These are phyloP conservation scores for Tulasnella sp. DNA, from an alignment of 768 basidiomycete genomes.

Conservation along the genomic window DNA sequence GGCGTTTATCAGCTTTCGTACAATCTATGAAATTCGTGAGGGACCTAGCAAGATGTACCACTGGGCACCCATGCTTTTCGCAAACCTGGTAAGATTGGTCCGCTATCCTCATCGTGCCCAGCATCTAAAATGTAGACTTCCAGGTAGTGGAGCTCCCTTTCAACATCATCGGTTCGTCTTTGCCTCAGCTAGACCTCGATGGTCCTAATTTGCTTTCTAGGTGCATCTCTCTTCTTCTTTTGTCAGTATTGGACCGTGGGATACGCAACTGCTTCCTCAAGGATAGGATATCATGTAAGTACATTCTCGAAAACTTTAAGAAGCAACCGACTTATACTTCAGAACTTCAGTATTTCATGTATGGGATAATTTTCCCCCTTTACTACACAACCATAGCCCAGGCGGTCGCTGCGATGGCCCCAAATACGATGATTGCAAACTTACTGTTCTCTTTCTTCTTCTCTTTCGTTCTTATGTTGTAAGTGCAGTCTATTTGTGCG, in stretches of 20 bases:
- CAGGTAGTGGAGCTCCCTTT: too few species aligned
- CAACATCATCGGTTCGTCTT: not conserved
- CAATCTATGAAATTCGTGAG: conserved; percentile 27
- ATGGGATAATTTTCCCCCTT: too few species aligned
- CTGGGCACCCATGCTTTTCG: too few species aligned
- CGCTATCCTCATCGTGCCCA: too few species aligned
- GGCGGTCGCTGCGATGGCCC: not conserved
- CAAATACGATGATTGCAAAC: not conserved
- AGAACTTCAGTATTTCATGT: not conserved
- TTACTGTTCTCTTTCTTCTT: not conserved
- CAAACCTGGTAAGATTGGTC: conserved; percentile 15
- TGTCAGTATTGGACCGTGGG: not conserved
- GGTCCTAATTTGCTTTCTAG: not conserved
- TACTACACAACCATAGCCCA: not conserved
- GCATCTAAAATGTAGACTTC: too few species aligned
- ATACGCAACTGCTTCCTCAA: too few species aligned
- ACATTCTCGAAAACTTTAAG: not conserved
- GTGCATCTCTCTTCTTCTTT: not conserved
- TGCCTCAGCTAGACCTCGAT: not conserved
- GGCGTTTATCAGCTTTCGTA: conserved; percentile 27
- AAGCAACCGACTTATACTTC: not conserved
- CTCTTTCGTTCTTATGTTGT: too few species aligned
- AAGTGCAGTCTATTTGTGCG: too few species aligned
- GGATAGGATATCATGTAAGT: too few species aligned
- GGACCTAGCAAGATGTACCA: conserved; percentile 27